A percentile compares a stretch with the other conserved stretches of the same genome.
Evolutionary conservation across 768 basidiomycete species (phyloP).

Genomic region (Lactarius hatsudake): DNA sequence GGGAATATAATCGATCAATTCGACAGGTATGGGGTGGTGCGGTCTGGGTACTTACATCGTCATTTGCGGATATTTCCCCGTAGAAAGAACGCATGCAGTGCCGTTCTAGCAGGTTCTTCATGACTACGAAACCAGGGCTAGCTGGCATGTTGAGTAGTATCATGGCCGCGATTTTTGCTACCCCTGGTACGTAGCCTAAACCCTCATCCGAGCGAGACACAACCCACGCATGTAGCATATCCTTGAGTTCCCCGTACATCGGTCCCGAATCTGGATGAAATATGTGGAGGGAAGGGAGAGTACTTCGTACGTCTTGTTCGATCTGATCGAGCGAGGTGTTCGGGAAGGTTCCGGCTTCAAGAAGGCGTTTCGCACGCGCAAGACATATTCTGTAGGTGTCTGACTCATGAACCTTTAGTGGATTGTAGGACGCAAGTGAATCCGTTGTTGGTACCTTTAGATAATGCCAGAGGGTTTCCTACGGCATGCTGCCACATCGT

Average conservation of each 20-base stretch:
- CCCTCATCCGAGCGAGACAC: conserved; percentile 82
- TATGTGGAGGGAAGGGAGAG: conserved; percentile 75
- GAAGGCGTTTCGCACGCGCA: conserved; percentile 68
- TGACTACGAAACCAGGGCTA: conserved; percentile 71
- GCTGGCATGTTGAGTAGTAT: conserved; percentile 77
- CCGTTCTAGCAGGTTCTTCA: conserved; percentile 83
- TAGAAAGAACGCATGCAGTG: conserved; percentile 86
- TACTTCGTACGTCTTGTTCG: conserved; percentile 70
- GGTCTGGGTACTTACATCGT: conserved; percentile 61
- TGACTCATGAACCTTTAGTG: conserved; percentile 32
- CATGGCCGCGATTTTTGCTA: conserved; percentile 81
- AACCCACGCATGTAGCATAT: conserved; percentile 85
- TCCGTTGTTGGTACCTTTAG: conserved; percentile 56
- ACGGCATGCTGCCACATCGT: conserved; percentile 82
- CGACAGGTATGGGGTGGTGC: conserved; percentile 14
- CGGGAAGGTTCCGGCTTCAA: conserved; percentile 66
- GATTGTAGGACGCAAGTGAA: background rate
- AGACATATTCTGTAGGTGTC: conserved; percentile 72
- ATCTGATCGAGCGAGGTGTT: conserved; percentile 56
- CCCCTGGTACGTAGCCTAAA: conserved; percentile 66
- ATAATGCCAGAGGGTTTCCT: conserved; percentile 77
- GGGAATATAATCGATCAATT: conserved; percentile 19
- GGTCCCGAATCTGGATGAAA: conserved; percentile 77
- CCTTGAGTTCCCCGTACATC: conserved; percentile 75
- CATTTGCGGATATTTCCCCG: conserved; percentile 62